Percentiles rank a stretch among this genome's conserved stretches.
phyloP scores from a whole-genome alignment of 805 yeast genomes.

The Candida adriatica region DNA sequence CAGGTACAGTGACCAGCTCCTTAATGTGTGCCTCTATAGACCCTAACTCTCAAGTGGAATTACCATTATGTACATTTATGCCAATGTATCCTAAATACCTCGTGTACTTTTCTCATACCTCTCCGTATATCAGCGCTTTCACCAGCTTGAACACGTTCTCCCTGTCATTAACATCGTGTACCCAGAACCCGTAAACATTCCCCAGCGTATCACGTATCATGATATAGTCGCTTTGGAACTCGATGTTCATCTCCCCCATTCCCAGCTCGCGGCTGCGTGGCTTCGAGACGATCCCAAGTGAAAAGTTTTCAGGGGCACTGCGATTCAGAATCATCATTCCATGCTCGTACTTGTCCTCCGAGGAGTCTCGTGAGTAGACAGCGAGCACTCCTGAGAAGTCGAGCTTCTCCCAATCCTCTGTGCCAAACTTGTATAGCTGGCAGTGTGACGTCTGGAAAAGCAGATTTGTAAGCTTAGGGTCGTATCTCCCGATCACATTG shows the following conservation, averaged over 20 bases:
- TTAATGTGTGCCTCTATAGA: too few relatives aligned
- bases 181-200: constrained; percentile 74
- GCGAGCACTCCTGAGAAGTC: constrained; percentile 69
- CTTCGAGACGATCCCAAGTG: constrained; percentile 60
- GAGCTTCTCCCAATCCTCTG: constrained; percentile 62
- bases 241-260: constrained; percentile 51
- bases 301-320: constrained; percentile 60
- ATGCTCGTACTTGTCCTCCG: constrained; percentile 42
- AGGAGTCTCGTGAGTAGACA: constrained; percentile 46
- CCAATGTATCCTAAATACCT: too few relatives aligned
- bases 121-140: constrained; percentile 19
- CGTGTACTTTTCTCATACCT: too few relatives aligned
- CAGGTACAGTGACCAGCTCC: too few relatives aligned
- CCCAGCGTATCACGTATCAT: constrained; percentile 63
- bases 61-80: too few relatives aligned
- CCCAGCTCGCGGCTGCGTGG: constrained; percentile 34
- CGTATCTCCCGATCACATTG: constrained; percentile 73
- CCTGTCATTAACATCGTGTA: constrained; percentile 63
- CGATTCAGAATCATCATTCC: constrained; percentile 69
- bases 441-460: constrained; percentile 66
- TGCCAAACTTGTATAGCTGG: constrained; percentile 56
- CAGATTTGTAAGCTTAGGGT: constrained; percentile 61
- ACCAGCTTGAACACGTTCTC: constrained; percentile 45
- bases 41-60: too few relatives aligned
- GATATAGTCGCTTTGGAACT: constrained; percentile 60